These are phyloP conservation scores for Thalassiosira profunda DNA, from an alignment of 108 stramenopile species.

Conservation along the genomic window DNA sequence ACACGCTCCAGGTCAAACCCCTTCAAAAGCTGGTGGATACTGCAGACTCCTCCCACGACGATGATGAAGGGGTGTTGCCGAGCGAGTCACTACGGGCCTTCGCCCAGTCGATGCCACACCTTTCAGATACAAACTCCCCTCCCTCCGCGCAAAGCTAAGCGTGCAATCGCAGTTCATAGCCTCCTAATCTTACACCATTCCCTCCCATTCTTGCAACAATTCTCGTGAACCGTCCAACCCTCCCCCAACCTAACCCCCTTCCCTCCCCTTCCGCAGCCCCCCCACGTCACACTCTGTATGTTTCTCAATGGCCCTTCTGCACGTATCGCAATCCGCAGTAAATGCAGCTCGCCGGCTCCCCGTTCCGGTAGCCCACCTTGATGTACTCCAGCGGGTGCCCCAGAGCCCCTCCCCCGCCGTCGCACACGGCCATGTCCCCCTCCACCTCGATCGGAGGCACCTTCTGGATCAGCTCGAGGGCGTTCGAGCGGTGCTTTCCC, in stretches of 20 bases:
- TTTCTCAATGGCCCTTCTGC: slow-evolving; percentile 45
- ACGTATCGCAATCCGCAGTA: slow-evolving; percentile 81
- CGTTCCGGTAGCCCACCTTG: slow-evolving; percentile 67
- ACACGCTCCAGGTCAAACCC: slow-evolving; percentile 30
- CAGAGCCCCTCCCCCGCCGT: slow-evolving; percentile 95
- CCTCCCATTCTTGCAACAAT: neutral
- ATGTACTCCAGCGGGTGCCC: slow-evolving; percentile 98
- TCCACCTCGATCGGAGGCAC: slow-evolving; percentile 92
- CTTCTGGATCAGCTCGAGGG: slow-evolving; percentile 87
- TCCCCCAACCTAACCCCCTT: neutral
- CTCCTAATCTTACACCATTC: neutral
- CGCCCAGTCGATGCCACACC: neutral
- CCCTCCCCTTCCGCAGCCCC: neutral
- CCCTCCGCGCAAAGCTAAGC: neutral
- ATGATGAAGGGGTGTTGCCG: neutral
- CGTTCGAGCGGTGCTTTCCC: slow-evolving; percentile 96
- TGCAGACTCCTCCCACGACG: neutral
- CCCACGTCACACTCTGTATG: neutral
- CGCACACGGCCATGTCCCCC: slow-evolving; percentile 92
- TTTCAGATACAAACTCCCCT: neutral
- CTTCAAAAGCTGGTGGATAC: slow-evolving; percentile 5
- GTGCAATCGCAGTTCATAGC: neutral
- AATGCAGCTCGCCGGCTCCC: slow-evolving; percentile 65
- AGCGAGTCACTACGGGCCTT: slow-evolving; percentile 4
- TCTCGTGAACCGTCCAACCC: neutral